Conservation (phyloP, 345 rosid genomes). For the Carallia pectinifolia region DNA sequence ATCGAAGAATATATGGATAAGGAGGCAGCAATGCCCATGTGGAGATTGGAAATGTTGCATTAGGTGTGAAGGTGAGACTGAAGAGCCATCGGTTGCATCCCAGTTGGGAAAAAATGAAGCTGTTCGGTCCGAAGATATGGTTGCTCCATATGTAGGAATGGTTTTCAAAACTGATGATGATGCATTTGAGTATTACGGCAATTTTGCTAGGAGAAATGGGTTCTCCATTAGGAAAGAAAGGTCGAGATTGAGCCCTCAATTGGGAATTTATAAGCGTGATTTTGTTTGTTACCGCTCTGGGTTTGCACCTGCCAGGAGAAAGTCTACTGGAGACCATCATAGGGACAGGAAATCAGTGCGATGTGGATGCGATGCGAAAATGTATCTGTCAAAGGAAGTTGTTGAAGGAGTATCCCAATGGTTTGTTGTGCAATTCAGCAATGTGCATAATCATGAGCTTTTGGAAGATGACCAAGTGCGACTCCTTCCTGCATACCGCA, state of each 20-base stretch:
- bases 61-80: slow-evolving; percentile 59
- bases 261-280: slow-evolving; percentile 84
- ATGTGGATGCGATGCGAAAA: slow-evolving; percentile 91
- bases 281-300: slow-evolving; percentile 97
- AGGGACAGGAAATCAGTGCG: slow-evolving; percentile 87
- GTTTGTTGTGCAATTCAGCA: slow-evolving; percentile 89
- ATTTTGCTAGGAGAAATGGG: slow-evolving; percentile 79
- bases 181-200: slow-evolving; percentile 80
- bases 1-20: slow-evolving; percentile 75
- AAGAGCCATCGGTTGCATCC: slow-evolving; percentile 43
- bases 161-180: slow-evolving; percentile 72
- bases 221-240: slow-evolving; percentile 91
- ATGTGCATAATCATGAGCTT: slow-evolving; percentile 91
- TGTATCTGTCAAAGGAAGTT: slow-evolving; percentile 77
- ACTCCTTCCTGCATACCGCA: slow-evolving; percentile 87
- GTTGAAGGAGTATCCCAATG: slow-evolving; percentile 63
- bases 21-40: slow-evolving; percentile 87
- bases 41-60: slow-evolving; percentile 93
- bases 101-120: slow-evolving; percentile 55
- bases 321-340: slow-evolving; percentile 82
- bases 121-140: slow-evolving; percentile 43
- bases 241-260: slow-evolving; percentile 79
- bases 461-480: slow-evolving; percentile 96
- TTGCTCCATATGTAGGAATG: slow-evolving; percentile 84
- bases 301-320: slow-evolving; percentile 84